phyloP scores from a whole-genome alignment of 208 protist genomes.

The Wallacemonas sp. region DNA sequence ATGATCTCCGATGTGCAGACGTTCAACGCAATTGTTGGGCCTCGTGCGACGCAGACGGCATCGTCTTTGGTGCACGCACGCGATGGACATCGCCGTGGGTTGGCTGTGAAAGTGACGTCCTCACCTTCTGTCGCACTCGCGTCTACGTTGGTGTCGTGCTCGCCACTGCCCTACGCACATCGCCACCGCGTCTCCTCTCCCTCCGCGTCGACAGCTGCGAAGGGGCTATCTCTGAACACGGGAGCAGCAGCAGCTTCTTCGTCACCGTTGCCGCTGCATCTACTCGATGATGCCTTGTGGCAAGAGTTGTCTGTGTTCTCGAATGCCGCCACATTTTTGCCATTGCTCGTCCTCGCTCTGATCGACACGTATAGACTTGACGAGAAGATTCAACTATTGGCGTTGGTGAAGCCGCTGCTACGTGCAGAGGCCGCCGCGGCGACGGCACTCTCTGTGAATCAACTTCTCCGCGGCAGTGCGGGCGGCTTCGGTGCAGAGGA shows the following conservation, averaged over 20 bases:
- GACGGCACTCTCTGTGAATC: background rate
- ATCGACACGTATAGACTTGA: constrained; percentile 49
- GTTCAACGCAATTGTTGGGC: constrained; percentile 6
- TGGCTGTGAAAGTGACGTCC: too few relatives aligned
- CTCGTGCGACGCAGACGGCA: too few relatives aligned
- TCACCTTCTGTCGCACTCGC: too few relatives aligned
- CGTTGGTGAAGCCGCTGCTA: constrained; percentile 29
- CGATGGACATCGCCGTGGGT: too few relatives aligned
- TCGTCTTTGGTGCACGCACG: too few relatives aligned
- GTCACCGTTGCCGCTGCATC: constrained; percentile 4
- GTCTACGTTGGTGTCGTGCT: constrained; percentile 2
- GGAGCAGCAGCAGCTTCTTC: background rate
- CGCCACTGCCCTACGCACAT: background rate
- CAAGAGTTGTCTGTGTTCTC: constrained; percentile 24
- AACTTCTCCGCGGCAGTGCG: background rate
- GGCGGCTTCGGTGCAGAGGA: too few relatives aligned
- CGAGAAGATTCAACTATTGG: constrained; percentile 21
- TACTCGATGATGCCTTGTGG: constrained; percentile 39
- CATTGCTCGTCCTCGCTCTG: constrained; percentile 45
- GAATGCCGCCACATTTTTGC: constrained; percentile 46
- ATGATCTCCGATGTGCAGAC: background rate
- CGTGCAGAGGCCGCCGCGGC: constrained; percentile 15
- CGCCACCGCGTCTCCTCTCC: constrained; percentile 1
- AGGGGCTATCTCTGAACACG: background rate
- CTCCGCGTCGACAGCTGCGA: too few relatives aligned